These are phyloP conservation scores for Ilyonectria mors-panacis DNA, from an alignment of 2,329 filamentous ascomycete genomes.

Conservation along the genomic window DNA sequence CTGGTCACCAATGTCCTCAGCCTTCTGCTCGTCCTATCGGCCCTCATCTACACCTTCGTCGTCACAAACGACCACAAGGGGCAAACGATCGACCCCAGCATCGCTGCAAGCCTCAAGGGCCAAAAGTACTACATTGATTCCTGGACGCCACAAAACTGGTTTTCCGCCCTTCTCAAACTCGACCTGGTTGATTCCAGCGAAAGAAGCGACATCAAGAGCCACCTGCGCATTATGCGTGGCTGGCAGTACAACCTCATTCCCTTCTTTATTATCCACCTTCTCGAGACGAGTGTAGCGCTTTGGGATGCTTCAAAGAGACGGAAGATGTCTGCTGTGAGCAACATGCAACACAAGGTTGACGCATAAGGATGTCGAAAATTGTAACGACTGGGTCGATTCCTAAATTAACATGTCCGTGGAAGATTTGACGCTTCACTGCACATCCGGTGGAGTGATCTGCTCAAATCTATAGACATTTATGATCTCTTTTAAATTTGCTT, in stretches of 20 bases:
- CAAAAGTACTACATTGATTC: slow-evolving; percentile 41
- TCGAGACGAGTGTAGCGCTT: slow-evolving; percentile 43
- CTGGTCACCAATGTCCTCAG: slow-evolving; percentile 43
- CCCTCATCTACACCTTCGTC: slow-evolving; percentile 48
- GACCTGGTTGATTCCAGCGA: slow-evolving; percentile 34
- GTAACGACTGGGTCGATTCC: too few species aligned
- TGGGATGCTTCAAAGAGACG: slow-evolving; percentile 40
- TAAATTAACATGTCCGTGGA: too few species aligned
- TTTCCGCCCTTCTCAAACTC: slow-evolving; percentile 43
- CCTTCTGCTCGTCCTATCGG: slow-evolving; percentile 39
- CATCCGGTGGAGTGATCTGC: too few species aligned
- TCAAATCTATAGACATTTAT: too few species aligned
- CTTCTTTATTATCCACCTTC: slow-evolving; percentile 47
- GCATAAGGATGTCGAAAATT: neutral
- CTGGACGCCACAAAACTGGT: slow-evolving; percentile 51
- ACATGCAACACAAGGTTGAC: slow-evolving; percentile 18
- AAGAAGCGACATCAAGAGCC: slow-evolving; percentile 39
- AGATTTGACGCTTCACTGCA: too few species aligned
- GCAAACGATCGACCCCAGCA: slow-evolving; percentile 37
- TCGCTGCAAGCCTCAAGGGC: slow-evolving; percentile 31
- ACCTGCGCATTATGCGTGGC: slow-evolving; percentile 46
- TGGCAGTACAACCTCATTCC: slow-evolving; percentile 51
- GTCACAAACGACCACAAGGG: slow-evolving; percentile 47
- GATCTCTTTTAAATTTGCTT: too few species aligned
- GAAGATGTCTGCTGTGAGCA: neutral